phyloP scores from a whole-genome alignment of 2,329 filamentous ascomycete species.

The Fusarium sp. region DNA sequence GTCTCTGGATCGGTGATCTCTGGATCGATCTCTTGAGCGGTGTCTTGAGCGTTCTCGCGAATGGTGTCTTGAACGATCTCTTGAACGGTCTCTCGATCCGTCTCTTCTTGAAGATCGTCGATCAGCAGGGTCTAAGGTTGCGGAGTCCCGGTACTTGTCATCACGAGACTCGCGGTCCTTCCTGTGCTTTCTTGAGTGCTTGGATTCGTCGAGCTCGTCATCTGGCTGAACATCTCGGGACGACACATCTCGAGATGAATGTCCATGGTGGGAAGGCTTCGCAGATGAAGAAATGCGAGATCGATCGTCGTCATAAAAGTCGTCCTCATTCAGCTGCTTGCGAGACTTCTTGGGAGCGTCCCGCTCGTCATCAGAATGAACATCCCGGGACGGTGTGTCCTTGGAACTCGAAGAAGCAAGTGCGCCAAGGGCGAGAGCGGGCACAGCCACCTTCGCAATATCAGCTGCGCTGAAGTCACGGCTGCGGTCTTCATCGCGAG shows the following conservation, averaged over 20 bases:
- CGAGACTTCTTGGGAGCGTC: conserved; percentile 18
- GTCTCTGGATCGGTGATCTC: conserved; percentile 3
- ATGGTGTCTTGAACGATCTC: conserved; percentile 5
- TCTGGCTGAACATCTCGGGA: conserved; percentile 41
- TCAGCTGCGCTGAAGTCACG: conserved; percentile 25
- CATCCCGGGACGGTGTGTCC: conserved; percentile 29
- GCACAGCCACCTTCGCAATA: conserved; percentile 32
- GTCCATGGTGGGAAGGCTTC: conserved; percentile 32
- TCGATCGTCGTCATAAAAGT: conserved; percentile 33
- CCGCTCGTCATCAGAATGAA: conserved; percentile 33
- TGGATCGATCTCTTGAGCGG: conserved; percentile 9
- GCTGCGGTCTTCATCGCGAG: conserved; percentile 26
- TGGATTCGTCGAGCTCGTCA: conserved; percentile 33
- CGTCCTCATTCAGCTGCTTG: conserved; percentile 31
- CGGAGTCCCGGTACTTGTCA: conserved; percentile 24
- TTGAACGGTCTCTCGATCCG: conserved; percentile 32
- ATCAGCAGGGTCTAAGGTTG: conserved; percentile 27
- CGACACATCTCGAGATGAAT: conserved; percentile 32
- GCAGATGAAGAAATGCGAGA: conserved; percentile 32
- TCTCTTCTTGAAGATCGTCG: conserved; percentile 32
- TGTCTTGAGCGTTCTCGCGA: conserved; percentile 15
- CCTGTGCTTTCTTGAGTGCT: conserved; percentile 33
- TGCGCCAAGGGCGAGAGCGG: conserved; percentile 40
- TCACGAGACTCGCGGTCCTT: conserved; percentile 36
- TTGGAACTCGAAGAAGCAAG: conserved; percentile 31